Conservation (phyloP, 1,284 basidiomycete species). For the Sporisorium graminicola region DNA sequence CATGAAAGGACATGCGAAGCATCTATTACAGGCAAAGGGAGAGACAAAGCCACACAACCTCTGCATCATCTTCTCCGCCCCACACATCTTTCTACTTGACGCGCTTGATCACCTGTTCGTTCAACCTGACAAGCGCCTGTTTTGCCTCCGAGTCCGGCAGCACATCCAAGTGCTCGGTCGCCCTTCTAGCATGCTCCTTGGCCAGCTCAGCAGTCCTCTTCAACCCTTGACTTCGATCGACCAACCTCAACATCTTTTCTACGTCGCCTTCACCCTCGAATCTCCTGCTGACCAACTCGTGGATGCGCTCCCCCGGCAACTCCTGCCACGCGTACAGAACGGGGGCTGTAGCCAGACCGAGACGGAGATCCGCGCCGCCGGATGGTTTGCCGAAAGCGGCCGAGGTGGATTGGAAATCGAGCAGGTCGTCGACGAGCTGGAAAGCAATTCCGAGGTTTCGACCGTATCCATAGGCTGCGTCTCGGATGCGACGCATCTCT, state of each 20-base stretch:
- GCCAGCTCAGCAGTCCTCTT: constrained; percentile 63
- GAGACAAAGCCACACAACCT: not conserved
- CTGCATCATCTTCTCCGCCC: not conserved
- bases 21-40: not conserved
- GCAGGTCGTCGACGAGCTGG: constrained; percentile 89
- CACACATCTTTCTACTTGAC: constrained; percentile 39
- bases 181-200: constrained; percentile 58
- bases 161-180: constrained; percentile 45
- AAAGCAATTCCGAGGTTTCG: constrained; percentile 82
- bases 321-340: constrained; percentile 95
- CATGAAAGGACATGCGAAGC: not conserved
- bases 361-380: constrained; percentile 83
- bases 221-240: constrained; percentile 57
- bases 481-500: constrained; percentile 77
- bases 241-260: constrained; percentile 72
- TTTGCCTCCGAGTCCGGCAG: constrained; percentile 62
- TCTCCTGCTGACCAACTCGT: constrained; percentile 83
- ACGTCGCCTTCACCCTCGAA: constrained; percentile 87
- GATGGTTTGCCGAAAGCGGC: constrained; percentile 82
- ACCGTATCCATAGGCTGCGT: constrained; percentile 92
- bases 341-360: constrained; percentile 91
- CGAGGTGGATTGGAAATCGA: constrained; percentile 82
- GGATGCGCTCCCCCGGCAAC: constrained; percentile 75
- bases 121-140: constrained; percentile 58
- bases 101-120: constrained; percentile 60